Evolutionary conservation across 2,329 filamentous ascomycete genomes (phyloP).

Genomic region (Diaporthe sp.): DNA sequence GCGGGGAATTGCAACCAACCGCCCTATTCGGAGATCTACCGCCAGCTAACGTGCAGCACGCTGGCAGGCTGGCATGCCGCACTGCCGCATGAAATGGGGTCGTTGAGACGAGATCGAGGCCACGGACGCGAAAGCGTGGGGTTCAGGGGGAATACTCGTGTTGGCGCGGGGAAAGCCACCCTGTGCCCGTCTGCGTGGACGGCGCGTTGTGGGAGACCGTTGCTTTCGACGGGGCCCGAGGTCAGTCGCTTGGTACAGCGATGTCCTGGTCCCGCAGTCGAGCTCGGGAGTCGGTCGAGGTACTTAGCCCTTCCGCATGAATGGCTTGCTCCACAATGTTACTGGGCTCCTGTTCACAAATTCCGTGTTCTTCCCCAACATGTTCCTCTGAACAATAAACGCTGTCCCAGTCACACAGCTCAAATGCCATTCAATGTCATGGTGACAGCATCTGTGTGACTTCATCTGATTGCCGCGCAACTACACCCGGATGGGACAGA

Average conservation of each 20-base stretch:
- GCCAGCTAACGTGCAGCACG: background rate
- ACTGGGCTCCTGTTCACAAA: background rate
- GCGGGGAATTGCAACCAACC: background rate
- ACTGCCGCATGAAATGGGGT: background rate
- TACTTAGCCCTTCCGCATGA: background rate
- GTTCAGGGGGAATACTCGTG: background rate
- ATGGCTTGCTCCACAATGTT: background rate
- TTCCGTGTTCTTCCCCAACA: background rate
- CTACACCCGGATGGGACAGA: background rate
- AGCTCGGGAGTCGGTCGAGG: background rate
- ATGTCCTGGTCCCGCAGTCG: background rate
- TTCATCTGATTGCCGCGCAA: background rate
- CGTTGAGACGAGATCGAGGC: background rate
- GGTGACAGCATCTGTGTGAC: background rate
- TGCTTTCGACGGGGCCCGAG: background rate
- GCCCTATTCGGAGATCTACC: conserved; percentile 24
- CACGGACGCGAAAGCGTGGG: background rate
- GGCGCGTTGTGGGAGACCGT: too few relatives aligned
- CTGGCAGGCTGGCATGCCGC: background rate
- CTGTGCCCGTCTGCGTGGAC: background rate
- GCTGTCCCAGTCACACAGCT: background rate
- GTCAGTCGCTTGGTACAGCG: background rate
- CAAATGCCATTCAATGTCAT: too few relatives aligned
- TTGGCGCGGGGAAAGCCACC: background rate
- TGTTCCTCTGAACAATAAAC: background rate